A percentile compares a stretch with the other conserved stretches of the same genome.
phyloP scores from a whole-genome alignment of 371 early-diverging fungal genomes.

The Mortierella sp. region DNA sequence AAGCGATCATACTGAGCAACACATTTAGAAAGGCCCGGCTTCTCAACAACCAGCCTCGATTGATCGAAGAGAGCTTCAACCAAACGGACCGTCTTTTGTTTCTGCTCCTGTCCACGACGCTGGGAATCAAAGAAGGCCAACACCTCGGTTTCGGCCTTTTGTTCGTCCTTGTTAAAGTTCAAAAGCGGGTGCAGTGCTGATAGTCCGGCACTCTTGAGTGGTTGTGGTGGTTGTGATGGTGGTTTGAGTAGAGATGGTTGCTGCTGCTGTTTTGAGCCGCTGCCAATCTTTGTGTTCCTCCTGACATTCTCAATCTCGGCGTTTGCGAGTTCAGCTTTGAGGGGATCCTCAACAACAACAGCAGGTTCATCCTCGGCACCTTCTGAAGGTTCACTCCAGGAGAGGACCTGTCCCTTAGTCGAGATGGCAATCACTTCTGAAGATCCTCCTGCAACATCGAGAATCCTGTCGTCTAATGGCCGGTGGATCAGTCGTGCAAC shows the following conservation, averaged over 20 bases:
- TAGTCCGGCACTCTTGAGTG: not conserved
- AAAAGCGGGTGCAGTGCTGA: conserved; percentile 36
- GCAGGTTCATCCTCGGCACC: not conserved
- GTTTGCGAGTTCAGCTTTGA: not conserved
- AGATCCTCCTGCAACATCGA: conserved; percentile 55
- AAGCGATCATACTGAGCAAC: conserved; percentile 55
- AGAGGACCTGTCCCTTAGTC: conserved; percentile 39
- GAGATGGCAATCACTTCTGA: conserved; percentile 56
- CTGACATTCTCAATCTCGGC: not conserved
- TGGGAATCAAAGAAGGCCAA: conserved; percentile 54
- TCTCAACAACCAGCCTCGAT: conserved; percentile 31
- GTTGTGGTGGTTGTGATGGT: not conserved
- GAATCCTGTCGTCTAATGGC: conserved; percentile 35
- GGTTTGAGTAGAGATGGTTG: not conserved
- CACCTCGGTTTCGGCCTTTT: conserved; percentile 47
- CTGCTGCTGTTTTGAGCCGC: conserved; percentile 24
- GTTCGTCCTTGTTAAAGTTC: conserved; percentile 40
- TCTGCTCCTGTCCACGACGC: conserved; percentile 25
- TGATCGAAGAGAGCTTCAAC: conserved; percentile 55
- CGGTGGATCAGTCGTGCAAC: conserved; percentile 56
- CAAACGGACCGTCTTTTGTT: conserved; percentile 34
- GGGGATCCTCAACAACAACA: not conserved
- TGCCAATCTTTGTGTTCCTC: not conserved
- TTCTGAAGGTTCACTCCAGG: conserved; percentile 35
- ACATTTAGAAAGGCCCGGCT: conserved; percentile 51